Conservation (phyloP, 352 stramenopile species). For the Globisporangium takayamanum region DNA sequence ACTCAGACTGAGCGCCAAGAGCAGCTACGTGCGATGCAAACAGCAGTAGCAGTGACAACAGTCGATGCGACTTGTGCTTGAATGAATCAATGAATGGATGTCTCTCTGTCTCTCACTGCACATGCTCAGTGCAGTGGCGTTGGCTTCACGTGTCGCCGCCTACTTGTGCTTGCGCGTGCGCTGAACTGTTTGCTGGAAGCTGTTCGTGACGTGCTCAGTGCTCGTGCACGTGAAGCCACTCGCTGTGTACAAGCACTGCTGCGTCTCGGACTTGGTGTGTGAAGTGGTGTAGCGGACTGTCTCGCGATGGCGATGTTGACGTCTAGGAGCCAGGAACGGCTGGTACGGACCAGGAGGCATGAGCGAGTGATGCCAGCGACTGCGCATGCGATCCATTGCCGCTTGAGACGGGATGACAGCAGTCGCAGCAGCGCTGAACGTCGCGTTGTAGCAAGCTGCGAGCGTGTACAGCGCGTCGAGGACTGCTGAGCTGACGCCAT, state of each 20-base stretch:
- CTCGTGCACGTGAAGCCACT: slow-evolving; percentile 8
- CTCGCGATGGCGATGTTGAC: neutral
- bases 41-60: neutral
- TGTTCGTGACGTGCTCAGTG: neutral
- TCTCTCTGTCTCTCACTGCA: too few relatives aligned
- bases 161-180: neutral
- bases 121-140: too few relatives aligned
- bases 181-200: neutral
- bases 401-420: too few relatives aligned
- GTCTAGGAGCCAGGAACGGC: neutral
- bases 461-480: neutral
- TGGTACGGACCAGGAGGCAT: neutral
- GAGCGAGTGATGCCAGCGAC: too few relatives aligned
- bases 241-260: neutral
- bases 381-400: neutral
- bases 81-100: too few relatives aligned
- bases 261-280: slow-evolving; percentile 2
- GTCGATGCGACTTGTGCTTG: neutral
- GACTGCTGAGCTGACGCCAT: neutral
- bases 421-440: neutral
- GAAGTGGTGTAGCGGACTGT: neutral
- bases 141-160: neutral
- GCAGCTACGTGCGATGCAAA: too few relatives aligned
- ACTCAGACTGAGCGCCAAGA: neutral
- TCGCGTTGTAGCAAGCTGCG: neutral